These are phyloP conservation scores for Cordyceps javanica DNA, from an alignment of 2,329 filamentous ascomycete species.

Conservation along the genomic window DNA sequence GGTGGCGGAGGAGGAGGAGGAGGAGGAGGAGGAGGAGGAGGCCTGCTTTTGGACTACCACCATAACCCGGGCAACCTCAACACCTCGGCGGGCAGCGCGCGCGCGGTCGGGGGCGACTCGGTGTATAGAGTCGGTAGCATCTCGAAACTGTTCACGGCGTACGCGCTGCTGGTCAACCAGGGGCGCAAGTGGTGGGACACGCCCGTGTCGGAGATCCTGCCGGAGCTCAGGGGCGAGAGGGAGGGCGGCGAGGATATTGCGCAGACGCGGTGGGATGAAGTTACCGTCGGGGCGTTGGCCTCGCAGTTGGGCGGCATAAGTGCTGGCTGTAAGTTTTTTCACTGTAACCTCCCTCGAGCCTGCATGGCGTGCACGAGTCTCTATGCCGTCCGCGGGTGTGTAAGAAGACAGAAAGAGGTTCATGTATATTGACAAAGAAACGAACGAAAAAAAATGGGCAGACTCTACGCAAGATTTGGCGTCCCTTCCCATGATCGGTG, in stretches of 20 bases:
- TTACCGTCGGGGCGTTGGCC: conserved; percentile 16
- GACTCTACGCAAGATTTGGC: neutral
- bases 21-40: too few species aligned
- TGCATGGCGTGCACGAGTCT: too few species aligned
- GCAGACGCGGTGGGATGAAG: conserved; percentile 15
- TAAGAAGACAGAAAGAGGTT: too few species aligned
- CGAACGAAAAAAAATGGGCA: too few species aligned
- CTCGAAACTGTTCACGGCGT: conserved; percentile 8
- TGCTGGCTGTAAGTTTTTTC: neutral
- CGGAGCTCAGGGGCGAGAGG: neutral
- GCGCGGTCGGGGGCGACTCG: conserved; percentile 3
- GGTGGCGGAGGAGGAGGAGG: too few species aligned
- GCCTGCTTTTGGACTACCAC: conserved; percentile 15
- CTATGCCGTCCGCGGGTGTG: too few species aligned
- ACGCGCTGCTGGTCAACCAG: neutral
- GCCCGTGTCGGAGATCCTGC: neutral
- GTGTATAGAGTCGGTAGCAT: conserved; percentile 5
- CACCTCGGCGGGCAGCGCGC: conserved; percentile 13
- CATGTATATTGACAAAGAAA: too few species aligned
- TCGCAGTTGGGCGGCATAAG: conserved; percentile 15
- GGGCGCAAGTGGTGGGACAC: neutral
- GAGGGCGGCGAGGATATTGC: neutral
- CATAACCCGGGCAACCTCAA: conserved; percentile 13
- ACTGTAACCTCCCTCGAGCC: too few species aligned
- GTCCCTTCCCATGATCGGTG: neutral